phyloP scores from a whole-genome alignment of 129 eudicot species.

The Pulicaria dysenterica region DNA sequence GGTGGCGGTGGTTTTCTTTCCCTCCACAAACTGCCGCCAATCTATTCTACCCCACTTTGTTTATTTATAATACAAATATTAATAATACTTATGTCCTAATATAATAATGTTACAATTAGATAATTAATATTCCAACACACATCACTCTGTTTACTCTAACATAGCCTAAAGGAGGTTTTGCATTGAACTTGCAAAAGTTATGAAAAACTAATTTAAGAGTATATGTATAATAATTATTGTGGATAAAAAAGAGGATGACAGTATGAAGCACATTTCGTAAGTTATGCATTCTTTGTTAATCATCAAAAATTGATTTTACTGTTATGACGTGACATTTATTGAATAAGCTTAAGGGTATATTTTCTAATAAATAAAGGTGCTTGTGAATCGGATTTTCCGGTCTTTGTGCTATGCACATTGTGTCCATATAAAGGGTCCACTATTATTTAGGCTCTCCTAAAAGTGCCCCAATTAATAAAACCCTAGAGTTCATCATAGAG shows the following conservation, averaged over 20 bases:
- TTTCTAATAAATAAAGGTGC: neutral
- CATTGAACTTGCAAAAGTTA: too few species aligned
- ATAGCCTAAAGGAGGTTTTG: too few species aligned
- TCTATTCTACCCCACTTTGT: too few species aligned
- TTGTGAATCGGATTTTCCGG: neutral
- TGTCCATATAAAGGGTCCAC: neutral
- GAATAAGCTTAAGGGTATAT: neutral
- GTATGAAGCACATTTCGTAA: neutral
- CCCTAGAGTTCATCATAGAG: slow-evolving; percentile 8
- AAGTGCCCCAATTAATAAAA: neutral
- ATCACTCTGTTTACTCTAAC: too few species aligned
- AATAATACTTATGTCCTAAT: too few species aligned
- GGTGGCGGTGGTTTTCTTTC: too few species aligned
- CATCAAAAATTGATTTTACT: neutral
- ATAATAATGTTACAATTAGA: too few species aligned
- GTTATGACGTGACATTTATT: neutral
- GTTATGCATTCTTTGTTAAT: neutral
- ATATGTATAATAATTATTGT: too few species aligned
- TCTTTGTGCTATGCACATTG: neutral
- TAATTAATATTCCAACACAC: too few species aligned
- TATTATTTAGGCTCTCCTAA: neutral
- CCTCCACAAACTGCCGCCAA: too few species aligned
- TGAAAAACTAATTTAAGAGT: too few species aligned
- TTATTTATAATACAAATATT: too few species aligned
- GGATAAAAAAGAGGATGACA: neutral